Base-by-base conservation (phyloP, 2,329 filamentous ascomycete species). In the Aspergillus glaucus region DNA sequence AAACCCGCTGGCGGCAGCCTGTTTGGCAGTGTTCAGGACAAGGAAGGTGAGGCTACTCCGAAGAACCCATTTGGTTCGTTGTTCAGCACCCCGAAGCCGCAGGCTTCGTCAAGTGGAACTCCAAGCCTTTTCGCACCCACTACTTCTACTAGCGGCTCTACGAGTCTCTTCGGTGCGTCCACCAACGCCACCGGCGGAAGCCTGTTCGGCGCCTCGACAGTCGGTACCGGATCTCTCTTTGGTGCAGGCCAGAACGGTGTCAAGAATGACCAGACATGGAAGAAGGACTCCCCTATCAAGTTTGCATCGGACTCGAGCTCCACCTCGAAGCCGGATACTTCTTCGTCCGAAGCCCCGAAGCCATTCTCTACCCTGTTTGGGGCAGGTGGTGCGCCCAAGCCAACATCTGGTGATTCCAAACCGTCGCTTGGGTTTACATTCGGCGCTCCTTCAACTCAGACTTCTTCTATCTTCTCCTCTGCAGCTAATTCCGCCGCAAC, bases 181-280 rank as follows among this genome's bases (percentile, higher is more conserved):
- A 22, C 47, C 32, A 56, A 50, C 30, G 43, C 58, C 10, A 53
- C 55, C 19, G 58, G 57, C 42, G 60, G 37, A 4, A 21, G 59
- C 36, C 49, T 66, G 30, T 68, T 69, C 51, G 58, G 62, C 12
- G 58, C 50, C 9, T 46, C 57, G 3, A 50, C 49, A 15, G 43
- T 47, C 6, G 47, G 41, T 14, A 55, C 52, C 10, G 50, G 55
- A 24, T 58, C 58, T 19, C 47, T 57, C 15, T 59, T 59, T 26
- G 52, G 40, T 10, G 36, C 48, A 3, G 19, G 48, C 37, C 17
- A 43, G 47, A 21, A 48, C 45, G 37, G 15, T 34, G 30, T 51
- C 19, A 59, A 59, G 40, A 52, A 47, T 19, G 72, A 77, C 53
- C 66, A 76, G 44, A 76, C 74, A 2, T 78, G 74, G 74, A 75